Conservation (phyloP, 1,139 yeast genomes). For the Taphrina flavorubra region DNA sequence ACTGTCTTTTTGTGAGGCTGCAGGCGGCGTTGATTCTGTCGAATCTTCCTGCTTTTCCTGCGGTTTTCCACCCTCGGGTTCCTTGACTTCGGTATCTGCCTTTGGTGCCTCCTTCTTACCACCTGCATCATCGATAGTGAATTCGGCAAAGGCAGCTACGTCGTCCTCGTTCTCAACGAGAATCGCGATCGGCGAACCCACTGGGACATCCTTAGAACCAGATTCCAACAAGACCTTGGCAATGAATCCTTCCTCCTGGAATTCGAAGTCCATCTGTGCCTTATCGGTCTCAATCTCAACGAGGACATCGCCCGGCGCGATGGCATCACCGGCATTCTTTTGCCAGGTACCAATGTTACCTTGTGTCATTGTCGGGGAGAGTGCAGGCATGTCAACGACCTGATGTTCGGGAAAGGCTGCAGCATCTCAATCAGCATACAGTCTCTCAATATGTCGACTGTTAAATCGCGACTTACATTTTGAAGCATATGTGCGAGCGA, state of each 20-base stretch:
- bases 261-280: slow-evolving; percentile 98
- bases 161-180: slow-evolving; percentile 86
- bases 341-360: slow-evolving; percentile 97
- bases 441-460: no score
- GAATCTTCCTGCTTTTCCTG: slow-evolving; percentile 37
- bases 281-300: slow-evolving; percentile 98
- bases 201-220: slow-evolving; percentile 89
- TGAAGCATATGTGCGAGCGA: slow-evolving; percentile 50
- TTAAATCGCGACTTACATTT: slow-evolving; percentile 47
- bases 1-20: slow-evolving; percentile 47
- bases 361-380: slow-evolving; percentile 98
- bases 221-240: slow-evolving; percentile 87
- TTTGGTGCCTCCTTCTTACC: slow-evolving; percentile 42
- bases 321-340: slow-evolving; percentile 79
- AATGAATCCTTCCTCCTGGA: slow-evolving; percentile 95
- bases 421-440: background rate
- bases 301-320: slow-evolving; percentile 84
- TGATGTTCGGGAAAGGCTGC: slow-evolving; percentile 61
- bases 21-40: slow-evolving; percentile 40
- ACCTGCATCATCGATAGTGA: slow-evolving; percentile 79
- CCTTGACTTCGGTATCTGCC: slow-evolving; percentile 32
- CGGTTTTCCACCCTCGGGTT: slow-evolving; percentile 41
- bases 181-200: slow-evolving; percentile 91
- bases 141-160: slow-evolving; percentile 84
- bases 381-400: slow-evolving; percentile 85